Evolutionary conservation across 2,329 filamentous ascomycete genomes (phyloP).

Genomic region (Trichothecium sympodiale): DNA sequence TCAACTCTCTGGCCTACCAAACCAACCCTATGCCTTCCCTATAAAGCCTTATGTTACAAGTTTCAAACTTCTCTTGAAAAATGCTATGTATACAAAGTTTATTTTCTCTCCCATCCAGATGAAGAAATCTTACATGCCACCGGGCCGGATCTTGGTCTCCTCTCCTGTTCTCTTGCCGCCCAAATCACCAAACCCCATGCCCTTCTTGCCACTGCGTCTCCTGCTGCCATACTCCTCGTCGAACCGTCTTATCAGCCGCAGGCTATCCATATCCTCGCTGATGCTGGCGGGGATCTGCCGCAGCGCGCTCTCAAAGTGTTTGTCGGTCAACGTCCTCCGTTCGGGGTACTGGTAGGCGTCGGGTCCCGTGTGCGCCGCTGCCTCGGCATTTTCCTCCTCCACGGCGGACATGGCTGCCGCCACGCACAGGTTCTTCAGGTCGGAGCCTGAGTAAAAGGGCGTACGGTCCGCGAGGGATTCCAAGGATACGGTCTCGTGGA

Average conservation of each 20-base stretch:
- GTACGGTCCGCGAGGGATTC: slow-evolving; percentile 54
- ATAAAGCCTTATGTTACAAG: too few species aligned
- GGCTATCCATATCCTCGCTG: slow-evolving; percentile 81
- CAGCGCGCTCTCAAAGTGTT: slow-evolving; percentile 78
- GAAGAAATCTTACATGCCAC: slow-evolving; percentile 1
- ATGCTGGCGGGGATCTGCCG: slow-evolving; percentile 87
- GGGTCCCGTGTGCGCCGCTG: slow-evolving; percentile 23
- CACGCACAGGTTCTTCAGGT: slow-evolving; percentile 74
- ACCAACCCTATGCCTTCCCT: too few species aligned
- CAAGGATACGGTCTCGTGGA: slow-evolving; percentile 52
- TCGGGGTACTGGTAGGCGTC: slow-evolving; percentile 52
- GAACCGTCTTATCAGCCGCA: slow-evolving; percentile 84
- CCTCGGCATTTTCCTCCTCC: slow-evolving; percentile 53
- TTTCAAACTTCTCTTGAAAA: too few species aligned
- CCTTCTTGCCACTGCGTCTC: slow-evolving; percentile 44
- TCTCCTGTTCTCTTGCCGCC: slow-evolving; percentile 26
- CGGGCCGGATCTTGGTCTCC: slow-evolving; percentile 31
- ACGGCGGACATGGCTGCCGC: slow-evolving; percentile 71
- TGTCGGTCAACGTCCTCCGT: slow-evolving; percentile 36
- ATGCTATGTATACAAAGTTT: too few species aligned
- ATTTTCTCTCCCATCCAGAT: too few species aligned
- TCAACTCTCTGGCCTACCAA: too few species aligned
- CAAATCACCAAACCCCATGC: slow-evolving; percentile 48
- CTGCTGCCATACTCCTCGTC: slow-evolving; percentile 85
- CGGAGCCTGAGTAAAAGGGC: slow-evolving; percentile 70